Base-by-base conservation (phyloP, 495 filamentous ascomycete species). In the Parathielavia appendiculata region DNA sequence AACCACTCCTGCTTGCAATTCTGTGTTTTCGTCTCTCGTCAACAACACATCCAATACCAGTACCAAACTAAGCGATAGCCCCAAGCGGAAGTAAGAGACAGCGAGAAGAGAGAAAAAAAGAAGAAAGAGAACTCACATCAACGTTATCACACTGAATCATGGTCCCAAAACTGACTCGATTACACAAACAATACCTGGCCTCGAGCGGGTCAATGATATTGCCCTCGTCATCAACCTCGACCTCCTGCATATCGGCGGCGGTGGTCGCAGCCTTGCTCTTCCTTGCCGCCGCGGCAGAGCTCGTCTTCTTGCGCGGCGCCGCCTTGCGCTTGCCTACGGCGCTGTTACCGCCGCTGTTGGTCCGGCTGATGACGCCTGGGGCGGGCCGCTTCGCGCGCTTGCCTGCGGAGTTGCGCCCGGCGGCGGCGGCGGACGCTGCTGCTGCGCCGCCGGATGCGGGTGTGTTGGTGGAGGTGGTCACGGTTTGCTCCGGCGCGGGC, bases 121-220 rank as follows among this genome's bases (percentile, higher is more conserved):
- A 36, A 54, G 16, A 39, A 51, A 23, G n/a, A n/a, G n/a, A 5
- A 79, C 90, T 83, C 78, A 96, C 92, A 77, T 95, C 85, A 54
- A 76, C 74, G 66, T 95, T 95, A 65, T 97, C 93, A 65, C 93
- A 98, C 63, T 86, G 85, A 67, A 98, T 92, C 93, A 98, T 98
- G 26, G 83, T 86, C 51, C 93, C 93, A 69, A 85, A 96, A 67
- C 90, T 95, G 43, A 97, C 91, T 55, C 92, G 81, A 57, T 91
- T 87, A 71, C 93, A 98, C 13, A 93, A 69, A 71, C 93, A 98
- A 70, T 97, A 98, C 51, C 85, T 78, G 14, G 89, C 86, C 74
- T 97, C 93, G 62, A 91, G 80, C 6, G 89, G 85, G 71, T 96
- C 91, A 64, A 96, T 90, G 57, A 86, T 77, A 65, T 95, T 91